phyloP scores from a whole-genome alignment of 2,329 filamentous ascomycete species.

The Cytospora leucostoma region DNA sequence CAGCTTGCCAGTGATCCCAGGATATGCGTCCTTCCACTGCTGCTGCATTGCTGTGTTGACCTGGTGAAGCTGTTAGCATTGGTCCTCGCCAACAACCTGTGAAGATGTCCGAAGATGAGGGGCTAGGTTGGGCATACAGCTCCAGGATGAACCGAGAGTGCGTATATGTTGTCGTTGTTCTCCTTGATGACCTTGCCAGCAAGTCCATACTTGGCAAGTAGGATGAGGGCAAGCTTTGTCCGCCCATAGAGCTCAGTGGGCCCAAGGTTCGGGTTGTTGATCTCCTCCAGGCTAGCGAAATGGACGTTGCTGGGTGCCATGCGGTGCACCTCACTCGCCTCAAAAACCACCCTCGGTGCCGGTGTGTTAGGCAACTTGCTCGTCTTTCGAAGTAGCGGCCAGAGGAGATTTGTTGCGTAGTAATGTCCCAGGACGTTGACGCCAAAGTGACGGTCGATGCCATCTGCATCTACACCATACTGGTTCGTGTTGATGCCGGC shows the following conservation, averaged over 20 bases:
- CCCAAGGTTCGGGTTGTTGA: conserved; percentile 42
- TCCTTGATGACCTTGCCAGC: conserved; percentile 44
- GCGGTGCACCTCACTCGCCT: conserved; percentile 45
- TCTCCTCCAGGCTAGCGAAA: conserved; percentile 42
- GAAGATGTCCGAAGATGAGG: too few relatives aligned
- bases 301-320: conserved; percentile 40
- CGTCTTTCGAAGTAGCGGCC: conserved; percentile 45
- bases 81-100: too few relatives aligned
- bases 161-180: conserved; percentile 44
- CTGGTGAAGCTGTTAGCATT: conserved; percentile 26
- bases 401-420: conserved; percentile 45
- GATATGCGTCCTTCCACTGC: conserved; percentile 49
- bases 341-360: conserved; percentile 44
- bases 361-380: conserved; percentile 38
- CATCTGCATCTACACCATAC: conserved; percentile 41
- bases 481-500: conserved; percentile 47
- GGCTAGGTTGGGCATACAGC: too few relatives aligned
- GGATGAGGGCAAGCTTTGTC: conserved; percentile 46
- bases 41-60: conserved; percentile 48
- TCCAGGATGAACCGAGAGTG: conserved; percentile 45
- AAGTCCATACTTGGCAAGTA: conserved; percentile 45
- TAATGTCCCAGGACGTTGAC: conserved; percentile 50
- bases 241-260: conserved; percentile 42
- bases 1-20: conserved; percentile 43
- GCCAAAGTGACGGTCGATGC: conserved; percentile 47